These are phyloP conservation scores for Vigna hirtella DNA, from an alignment of 306 rosid genomes.

Conservation along the genomic window DNA sequence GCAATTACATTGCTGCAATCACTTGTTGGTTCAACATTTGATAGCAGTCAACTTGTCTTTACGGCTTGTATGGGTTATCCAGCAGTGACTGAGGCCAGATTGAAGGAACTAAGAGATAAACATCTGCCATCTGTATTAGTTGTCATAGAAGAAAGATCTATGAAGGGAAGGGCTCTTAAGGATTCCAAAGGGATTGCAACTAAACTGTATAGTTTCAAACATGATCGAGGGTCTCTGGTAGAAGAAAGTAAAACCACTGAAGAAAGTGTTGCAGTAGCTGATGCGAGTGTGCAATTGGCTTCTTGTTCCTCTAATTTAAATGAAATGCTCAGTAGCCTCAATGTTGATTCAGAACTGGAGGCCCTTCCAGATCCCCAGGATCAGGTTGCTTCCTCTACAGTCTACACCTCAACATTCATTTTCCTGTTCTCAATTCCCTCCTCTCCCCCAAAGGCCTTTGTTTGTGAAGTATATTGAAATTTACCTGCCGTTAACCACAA, in stretches of 20 bases:
- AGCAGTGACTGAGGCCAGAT: slow-evolving; percentile 76
- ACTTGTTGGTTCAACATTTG: slow-evolving; percentile 89
- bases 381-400: slow-evolving; percentile 68
- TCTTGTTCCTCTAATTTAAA: slow-evolving; percentile 58
- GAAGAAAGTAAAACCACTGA: slow-evolving; percentile 56
- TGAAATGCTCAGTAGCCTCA: slow-evolving; percentile 65
- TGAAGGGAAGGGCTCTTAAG: slow-evolving; percentile 69
- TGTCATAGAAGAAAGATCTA: slow-evolving; percentile 76
- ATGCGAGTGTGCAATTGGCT: slow-evolving; percentile 43
- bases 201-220: slow-evolving; percentile 90
- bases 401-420: slow-evolving; percentile 21
- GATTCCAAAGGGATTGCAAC: slow-evolving; percentile 91
- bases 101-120: slow-evolving; percentile 78
- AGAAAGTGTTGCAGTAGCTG: slow-evolving; percentile 48
- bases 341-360: slow-evolving; percentile 66
- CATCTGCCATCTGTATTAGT: slow-evolving; percentile 78
- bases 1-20: slow-evolving; percentile 87
- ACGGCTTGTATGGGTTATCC: slow-evolving; percentile 96
- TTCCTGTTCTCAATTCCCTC: slow-evolving; percentile 2
- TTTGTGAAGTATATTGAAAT: slow-evolving; percentile 38
- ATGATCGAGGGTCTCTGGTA: slow-evolving; percentile 56
- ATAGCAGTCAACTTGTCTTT: slow-evolving; percentile 93
- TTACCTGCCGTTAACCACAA: slow-evolving; percentile 21
- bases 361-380: slow-evolving; percentile 85
- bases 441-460: neutral